phyloP scores from a whole-genome alignment of 306 rosid species.

The Cicer arietinum region DNA sequence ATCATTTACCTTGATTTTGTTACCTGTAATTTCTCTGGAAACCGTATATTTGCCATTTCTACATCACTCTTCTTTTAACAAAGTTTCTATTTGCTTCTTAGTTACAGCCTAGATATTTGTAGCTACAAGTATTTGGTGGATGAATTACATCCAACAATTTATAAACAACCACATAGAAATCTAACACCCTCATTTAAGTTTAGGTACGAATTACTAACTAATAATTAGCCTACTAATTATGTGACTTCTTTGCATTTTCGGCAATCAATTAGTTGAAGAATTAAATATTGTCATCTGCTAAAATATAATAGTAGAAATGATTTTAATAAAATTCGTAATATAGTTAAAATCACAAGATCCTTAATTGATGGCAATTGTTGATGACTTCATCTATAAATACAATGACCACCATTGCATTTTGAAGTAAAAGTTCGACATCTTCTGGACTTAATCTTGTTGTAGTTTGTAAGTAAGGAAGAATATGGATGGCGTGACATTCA shows the following conservation, averaged over 20 bases:
- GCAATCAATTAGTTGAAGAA: no score
- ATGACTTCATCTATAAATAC: conserved; percentile 34
- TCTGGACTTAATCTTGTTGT: neutral
- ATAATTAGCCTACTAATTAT: no score
- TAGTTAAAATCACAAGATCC: no score
- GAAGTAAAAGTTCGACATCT: conserved; percentile 9
- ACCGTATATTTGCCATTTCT: no score
- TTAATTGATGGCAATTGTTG: no score
- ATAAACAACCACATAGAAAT: conserved; percentile 13
- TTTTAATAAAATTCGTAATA: no score
- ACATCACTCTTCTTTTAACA: neutral
- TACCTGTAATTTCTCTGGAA: no score
- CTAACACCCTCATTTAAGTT: conserved; percentile 37
- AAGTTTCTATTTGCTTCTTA: neutral
- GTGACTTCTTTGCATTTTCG: no score
- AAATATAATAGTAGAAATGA: no score
- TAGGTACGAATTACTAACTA: no score
- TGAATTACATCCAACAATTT: conserved; percentile 20
- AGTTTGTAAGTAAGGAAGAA: neutral
- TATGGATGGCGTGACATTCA: conserved; percentile 38
- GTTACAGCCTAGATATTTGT: neutral
- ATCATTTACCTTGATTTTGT: no score
- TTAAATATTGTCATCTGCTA: no score
- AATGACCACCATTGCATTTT: conserved; percentile 8
- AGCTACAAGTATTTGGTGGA: neutral